phyloP scores from a whole-genome alignment of 1,284 basidiomycete genomes.

The Pseudozyma pruni region DNA sequence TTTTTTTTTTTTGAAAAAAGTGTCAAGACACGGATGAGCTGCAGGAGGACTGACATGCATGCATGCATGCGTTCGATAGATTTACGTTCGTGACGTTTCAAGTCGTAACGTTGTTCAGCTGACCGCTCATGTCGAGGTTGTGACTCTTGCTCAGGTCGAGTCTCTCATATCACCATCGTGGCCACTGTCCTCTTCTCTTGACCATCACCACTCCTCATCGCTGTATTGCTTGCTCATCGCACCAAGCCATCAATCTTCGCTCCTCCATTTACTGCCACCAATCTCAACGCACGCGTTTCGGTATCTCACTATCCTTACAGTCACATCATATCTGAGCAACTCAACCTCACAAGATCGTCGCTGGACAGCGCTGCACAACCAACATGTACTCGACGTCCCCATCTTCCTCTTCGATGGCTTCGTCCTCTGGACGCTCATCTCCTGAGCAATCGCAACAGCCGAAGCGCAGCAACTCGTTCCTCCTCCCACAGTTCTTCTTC shows the following conservation, averaged over 20 bases:
- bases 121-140: neutral
- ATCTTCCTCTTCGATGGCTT: constrained; percentile 33
- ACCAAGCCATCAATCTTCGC: no score
- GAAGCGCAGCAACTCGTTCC: constrained; percentile 37
- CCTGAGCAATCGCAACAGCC: constrained; percentile 30
- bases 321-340: no score
- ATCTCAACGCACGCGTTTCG: no score
- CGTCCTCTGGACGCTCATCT: constrained; percentile 37
- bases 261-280: no score
- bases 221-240: no score
- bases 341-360: neutral
- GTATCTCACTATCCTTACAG: no score
- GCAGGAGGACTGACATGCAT: no score
- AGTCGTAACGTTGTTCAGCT: neutral
- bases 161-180: neutral
- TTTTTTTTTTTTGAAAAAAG: no score
- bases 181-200: neutral
- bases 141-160: no score
- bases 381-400: constrained; percentile 43
- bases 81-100: neutral
- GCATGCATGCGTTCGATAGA: neutral
- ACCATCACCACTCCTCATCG: neutral
- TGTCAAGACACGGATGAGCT: no score
- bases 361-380: neutral
- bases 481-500: constrained; percentile 43